Base-by-base conservation (phyloP, 2,329 filamentous ascomycete species). In the Cladosporium halotolerans region DNA sequence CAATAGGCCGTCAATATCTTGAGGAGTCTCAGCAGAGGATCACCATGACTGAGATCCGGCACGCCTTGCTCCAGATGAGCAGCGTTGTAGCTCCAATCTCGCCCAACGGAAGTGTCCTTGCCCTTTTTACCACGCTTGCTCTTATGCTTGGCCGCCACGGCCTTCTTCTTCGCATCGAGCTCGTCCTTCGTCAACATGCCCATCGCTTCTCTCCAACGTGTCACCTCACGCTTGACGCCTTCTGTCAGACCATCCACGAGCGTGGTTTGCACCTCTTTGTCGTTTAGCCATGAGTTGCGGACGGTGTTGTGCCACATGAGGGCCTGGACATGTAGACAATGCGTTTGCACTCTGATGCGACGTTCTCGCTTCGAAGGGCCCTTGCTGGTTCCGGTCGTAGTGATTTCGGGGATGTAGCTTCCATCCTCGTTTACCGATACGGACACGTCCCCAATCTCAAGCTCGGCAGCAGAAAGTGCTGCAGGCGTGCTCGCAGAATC, bases 301-400 rank as follows among this genome's bases (percentile, higher is more conserved):
- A 93, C 71, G 0, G 88, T 81, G 65, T 97, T 97, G 67, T 97
- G 91, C 78, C 86, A 96, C 55, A 99, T 79, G 13, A 99, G 74
- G 49, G 84, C 81, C 66, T 95, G 84, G 2, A 97, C 90, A 69
- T 99, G 93, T 60, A 96, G 78, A 61, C 88, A 88, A 69, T 99
- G 93, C 0, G 89, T 90, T 3, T 84, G 79, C 33, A 84, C 80
- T 23, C 93, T 81, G 53, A 92, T 86, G 56, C 83, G 80, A 48
- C 89, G 82, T 66, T 96, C 89, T 28, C 86, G 82, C 70, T 96
- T 96, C 2, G 88, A 86, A 0, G 88, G 87, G 0, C 89, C 91
- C 66, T 92, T 96, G 70, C 89, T 96, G 14, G 73, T 70, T 71
- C 62, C 59, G 18, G 57, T 56, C 39, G 66, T 44, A 60, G 73